phyloP scores from a whole-genome alignment of 495 filamentous ascomycete genomes.

The Cenococcum geophilum region DNA sequence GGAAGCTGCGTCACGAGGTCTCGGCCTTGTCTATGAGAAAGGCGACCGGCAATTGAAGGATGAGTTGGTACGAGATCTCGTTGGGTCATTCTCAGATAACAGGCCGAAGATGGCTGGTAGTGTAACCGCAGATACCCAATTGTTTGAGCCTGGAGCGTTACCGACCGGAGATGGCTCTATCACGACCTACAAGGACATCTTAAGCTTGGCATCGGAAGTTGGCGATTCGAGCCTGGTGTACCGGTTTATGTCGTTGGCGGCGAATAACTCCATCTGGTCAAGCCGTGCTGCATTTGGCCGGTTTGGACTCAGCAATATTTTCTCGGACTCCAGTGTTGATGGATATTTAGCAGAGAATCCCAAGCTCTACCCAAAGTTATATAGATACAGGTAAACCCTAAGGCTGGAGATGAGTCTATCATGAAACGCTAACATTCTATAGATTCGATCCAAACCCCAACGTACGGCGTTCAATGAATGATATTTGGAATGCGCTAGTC shows the following conservation, averaged over 20 bases:
- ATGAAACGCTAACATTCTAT: neutral
- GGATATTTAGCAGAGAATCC: slow-evolving; percentile 69
- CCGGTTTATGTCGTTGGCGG: slow-evolving; percentile 92
- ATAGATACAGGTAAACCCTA: slow-evolving; percentile 58
- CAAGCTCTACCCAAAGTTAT: slow-evolving; percentile 91
- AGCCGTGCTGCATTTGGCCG: slow-evolving; percentile 90
- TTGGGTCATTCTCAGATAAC: slow-evolving; percentile 74
- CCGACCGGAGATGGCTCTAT: slow-evolving; percentile 85
- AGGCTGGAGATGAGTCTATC: neutral
- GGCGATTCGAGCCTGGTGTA: slow-evolving; percentile 93
- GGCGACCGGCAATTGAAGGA: slow-evolving; percentile 74
- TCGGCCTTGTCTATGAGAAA: slow-evolving; percentile 86
- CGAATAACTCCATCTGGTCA: slow-evolving; percentile 92
- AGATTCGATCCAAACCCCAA: slow-evolving; percentile 84
- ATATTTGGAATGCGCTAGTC: slow-evolving; percentile 90
- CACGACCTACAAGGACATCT: slow-evolving; percentile 92
- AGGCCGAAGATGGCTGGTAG: slow-evolving; percentile 63
- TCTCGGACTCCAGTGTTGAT: slow-evolving; percentile 76
- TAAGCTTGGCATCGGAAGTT: slow-evolving; percentile 86
- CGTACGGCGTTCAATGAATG: slow-evolving; percentile 90
- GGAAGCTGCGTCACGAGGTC: slow-evolving; percentile 85
- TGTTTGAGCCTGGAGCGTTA: slow-evolving; percentile 89
- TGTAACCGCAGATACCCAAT: slow-evolving; percentile 79
- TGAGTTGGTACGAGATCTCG: slow-evolving; percentile 76
- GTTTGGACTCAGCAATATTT: slow-evolving; percentile 84